phyloP scores from a whole-genome alignment of 2,329 filamentous ascomycete genomes.

The Hypoxylon sp. region DNA sequence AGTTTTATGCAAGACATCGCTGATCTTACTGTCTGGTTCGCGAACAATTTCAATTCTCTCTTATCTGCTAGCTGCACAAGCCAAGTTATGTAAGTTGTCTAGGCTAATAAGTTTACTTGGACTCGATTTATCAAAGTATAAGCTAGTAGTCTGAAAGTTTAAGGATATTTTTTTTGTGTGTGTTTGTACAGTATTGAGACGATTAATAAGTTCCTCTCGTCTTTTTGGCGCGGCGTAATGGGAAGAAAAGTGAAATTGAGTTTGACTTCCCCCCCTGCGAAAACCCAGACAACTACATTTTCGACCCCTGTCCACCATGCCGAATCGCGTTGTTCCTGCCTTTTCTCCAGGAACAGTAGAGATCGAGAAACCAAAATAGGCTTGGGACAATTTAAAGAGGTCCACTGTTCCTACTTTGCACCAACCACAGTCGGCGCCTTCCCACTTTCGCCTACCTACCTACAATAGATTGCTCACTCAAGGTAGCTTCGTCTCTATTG shows the following conservation, averaged over 20 bases:
- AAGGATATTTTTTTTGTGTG: neutral
- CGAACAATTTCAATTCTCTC: constrained; percentile 13
- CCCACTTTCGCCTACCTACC: constrained; percentile 28
- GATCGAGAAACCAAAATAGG: constrained; percentile 40
- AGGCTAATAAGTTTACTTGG: constrained; percentile 13
- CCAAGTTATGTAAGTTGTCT: constrained; percentile 1
- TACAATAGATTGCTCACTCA: constrained; percentile 33
- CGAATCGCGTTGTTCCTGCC: constrained; percentile 44
- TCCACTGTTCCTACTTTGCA: constrained; percentile 35
- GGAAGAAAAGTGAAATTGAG: constrained; percentile 26
- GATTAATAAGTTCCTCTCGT: constrained; percentile 5
- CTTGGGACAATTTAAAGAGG: constrained; percentile 43
- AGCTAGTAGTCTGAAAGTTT: constrained; percentile 9
- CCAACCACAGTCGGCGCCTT: constrained; percentile 38
- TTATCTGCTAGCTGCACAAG: constrained; percentile 7
- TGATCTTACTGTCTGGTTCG: constrained; percentile 36
- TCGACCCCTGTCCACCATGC: constrained; percentile 40
- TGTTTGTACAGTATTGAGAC: constrained; percentile 17
- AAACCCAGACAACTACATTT: constrained; percentile 42
- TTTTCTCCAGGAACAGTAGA: constrained; percentile 43
- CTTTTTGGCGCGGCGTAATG: constrained; percentile 25
- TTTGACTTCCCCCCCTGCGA: constrained; percentile 35
- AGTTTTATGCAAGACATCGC: constrained; percentile 49
- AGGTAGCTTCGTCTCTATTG: constrained; percentile 34
- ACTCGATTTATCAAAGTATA: constrained; percentile 7